Evolutionary conservation across 805 yeast genomes (phyloP).

Genomic region (Candida silvatica): DNA sequence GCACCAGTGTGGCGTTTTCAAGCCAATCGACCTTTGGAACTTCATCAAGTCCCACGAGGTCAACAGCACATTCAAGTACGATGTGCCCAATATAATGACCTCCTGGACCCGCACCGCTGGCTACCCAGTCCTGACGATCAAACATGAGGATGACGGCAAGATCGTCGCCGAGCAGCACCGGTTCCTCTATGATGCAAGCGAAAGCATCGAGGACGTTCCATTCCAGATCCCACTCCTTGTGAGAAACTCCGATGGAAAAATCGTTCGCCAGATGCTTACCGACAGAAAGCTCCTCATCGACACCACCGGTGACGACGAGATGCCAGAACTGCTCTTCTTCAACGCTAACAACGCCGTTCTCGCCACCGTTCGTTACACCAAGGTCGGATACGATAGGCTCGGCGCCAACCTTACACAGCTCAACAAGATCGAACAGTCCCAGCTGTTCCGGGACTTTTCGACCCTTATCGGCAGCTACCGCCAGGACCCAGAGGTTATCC

Average conservation of each 20-base stretch:
- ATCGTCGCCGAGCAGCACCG: constrained; percentile 32
- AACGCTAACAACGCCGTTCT: constrained; percentile 40
- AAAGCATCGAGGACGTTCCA: constrained; percentile 42
- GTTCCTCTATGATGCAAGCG: constrained; percentile 19
- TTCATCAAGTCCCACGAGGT: constrained; percentile 19
- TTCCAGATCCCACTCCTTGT: constrained; percentile 54
- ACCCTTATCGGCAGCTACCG: constrained; percentile 26
- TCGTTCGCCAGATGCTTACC: constrained; percentile 31
- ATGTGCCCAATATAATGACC: constrained; percentile 41
- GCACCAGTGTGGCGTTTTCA: constrained; percentile 30
- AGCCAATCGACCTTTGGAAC: constrained; percentile 47
- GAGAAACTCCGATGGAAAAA: constrained; percentile 26
- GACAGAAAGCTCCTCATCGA: constrained; percentile 29
- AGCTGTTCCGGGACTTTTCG: constrained; percentile 32
- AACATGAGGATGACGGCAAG: constrained; percentile 25
- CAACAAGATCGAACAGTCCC: constrained; percentile 25
- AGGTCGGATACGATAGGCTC: constrained; percentile 17
- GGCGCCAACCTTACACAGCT: constrained; percentile 16
- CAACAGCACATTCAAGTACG: constrained; percentile 26
- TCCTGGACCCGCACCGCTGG: constrained; percentile 60
- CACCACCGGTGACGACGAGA: constrained; percentile 12
- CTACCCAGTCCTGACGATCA: constrained; percentile 54
- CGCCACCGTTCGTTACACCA: constrained; percentile 39
- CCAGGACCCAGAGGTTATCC: constrained; percentile 22
- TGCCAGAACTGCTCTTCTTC: constrained; percentile 30